These are phyloP conservation scores for Saturnispora bothae DNA, from an alignment of 805 yeast genomes.

Conservation along the genomic window DNA sequence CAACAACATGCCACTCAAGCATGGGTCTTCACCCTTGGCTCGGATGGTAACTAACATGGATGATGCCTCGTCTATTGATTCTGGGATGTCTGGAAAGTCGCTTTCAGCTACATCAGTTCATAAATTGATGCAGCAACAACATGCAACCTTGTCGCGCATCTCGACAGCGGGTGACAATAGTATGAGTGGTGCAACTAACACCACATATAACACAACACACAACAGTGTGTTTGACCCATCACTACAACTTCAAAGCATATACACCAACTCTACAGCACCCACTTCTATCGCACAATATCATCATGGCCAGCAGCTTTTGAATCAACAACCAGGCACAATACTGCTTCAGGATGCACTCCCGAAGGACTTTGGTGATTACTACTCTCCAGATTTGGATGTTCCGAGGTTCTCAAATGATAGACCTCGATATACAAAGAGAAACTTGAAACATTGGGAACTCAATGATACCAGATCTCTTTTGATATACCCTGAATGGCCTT, in stretches of 20 bases:
- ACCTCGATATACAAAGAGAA: conserved; percentile 52
- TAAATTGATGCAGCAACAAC: conserved; percentile 11
- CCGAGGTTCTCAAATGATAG: conserved; percentile 46
- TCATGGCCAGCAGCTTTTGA: not conserved
- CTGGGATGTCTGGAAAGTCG: conserved; percentile 13
- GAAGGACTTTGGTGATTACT: conserved; percentile 40
- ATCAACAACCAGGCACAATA: conserved; percentile 10
- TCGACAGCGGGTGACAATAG: conserved; percentile 9
- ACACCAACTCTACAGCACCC: conserved; percentile 19
- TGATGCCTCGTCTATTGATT: conserved; percentile 21
- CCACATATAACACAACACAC: no score
- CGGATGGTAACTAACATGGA: conserved; percentile 18
- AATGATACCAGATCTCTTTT: conserved; percentile 60
- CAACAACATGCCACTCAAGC: conserved; percentile 10
- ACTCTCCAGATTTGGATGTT: conserved; percentile 42
- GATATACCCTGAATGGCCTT: conserved; percentile 47
- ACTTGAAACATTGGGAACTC: conserved; percentile 57
- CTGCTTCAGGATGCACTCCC: conserved; percentile 45
- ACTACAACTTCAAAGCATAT: conserved; percentile 18
- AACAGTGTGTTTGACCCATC: conserved; percentile 17
- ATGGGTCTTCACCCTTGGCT: conserved; percentile 27
- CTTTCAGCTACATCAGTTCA: conserved; percentile 12
- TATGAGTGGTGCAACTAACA: no score
- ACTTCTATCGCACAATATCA: conserved; percentile 6
- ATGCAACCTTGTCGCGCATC: conserved; percentile 9